Conservation (phyloP, 768 basidiomycete species). For the Scleroderma citrinum region DNA sequence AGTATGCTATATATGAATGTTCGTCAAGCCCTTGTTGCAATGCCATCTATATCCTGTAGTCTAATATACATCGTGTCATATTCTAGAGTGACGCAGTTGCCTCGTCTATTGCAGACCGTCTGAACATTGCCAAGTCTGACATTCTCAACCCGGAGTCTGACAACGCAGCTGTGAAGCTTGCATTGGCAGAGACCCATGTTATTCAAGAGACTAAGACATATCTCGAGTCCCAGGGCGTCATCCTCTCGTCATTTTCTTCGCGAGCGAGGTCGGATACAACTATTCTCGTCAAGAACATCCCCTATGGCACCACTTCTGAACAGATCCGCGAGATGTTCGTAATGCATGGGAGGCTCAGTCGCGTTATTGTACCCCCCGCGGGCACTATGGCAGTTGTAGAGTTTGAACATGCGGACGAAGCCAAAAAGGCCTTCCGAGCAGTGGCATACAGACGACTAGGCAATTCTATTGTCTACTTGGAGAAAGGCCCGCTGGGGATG, state of each 20-base stretch:
- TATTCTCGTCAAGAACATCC: conserved; percentile 95
- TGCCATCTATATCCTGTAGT: conserved; percentile 11
- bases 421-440: conserved; percentile 68
- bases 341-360: conserved; percentile 60
- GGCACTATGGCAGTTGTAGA: conserved; percentile 93
- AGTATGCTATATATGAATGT: conserved; percentile 97
- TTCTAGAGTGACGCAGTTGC: conserved; percentile 87
- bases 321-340: conserved; percentile 80
- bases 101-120: conserved; percentile 82
- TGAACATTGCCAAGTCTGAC: conserved; percentile 81
- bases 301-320: conserved; percentile 73
- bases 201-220: conserved; percentile 92
- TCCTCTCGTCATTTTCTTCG: conserved; percentile 52
- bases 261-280: conserved; percentile 64
- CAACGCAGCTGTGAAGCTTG: conserved; percentile 88
- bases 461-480: conserved; percentile 86
- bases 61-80: conserved; percentile 15
- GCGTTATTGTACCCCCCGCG: conserved; percentile 82
- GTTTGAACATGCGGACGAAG: conserved; percentile 66
- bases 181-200: conserved; percentile 93
- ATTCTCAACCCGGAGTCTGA: conserved; percentile 81
- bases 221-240: conserved; percentile 71
- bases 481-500: conserved; percentile 86
- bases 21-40: conserved; percentile 35
- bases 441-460: conserved; percentile 86